Percentiles rank a stretch among this genome's conserved stretches.
These are phyloP conservation scores for Dothistroma septosporum DNA, from an alignment of 2,329 filamentous ascomycete species.

Conservation along the genomic window DNA sequence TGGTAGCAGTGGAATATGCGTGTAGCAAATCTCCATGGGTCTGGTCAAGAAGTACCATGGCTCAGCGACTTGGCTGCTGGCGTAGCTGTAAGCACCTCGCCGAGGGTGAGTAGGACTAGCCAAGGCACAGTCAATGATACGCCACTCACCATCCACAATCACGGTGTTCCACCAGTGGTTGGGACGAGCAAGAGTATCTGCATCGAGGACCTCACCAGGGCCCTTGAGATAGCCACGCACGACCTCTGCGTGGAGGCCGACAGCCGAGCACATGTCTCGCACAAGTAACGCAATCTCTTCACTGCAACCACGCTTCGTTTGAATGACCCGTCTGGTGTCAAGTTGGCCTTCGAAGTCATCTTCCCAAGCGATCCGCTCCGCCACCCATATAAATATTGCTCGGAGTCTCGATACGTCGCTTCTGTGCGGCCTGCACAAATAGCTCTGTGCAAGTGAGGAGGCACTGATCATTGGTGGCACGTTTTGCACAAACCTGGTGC, in stretches of 20 bases:
- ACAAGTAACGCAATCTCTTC: constrained; percentile 88
- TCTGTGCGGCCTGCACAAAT: constrained; percentile 88
- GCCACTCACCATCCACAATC: constrained; percentile 89
- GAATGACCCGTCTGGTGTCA: constrained; percentile 78
- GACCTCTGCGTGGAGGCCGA: constrained; percentile 82
- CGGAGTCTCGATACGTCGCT: constrained; percentile 89
- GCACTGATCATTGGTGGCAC: constrained; percentile 79
- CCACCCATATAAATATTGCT: constrained; percentile 95
- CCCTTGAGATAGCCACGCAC: constrained; percentile 86
- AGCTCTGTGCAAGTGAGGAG: constrained; percentile 77
- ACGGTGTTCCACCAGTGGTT: constrained; percentile 99
- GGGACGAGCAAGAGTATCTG: constrained; percentile 74
- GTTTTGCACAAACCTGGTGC: constrained; percentile 75
- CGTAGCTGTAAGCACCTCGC: constrained; percentile 70
- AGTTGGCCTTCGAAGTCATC: constrained; percentile 85
- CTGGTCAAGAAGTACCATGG: constrained; percentile 90
- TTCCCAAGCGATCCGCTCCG: constrained; percentile 94
- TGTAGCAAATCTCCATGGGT: constrained; percentile 89
- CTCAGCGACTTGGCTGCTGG: constrained; percentile 67
- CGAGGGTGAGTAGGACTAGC: constrained; percentile 87
- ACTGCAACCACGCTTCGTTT: constrained; percentile 76
- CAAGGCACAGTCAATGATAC: constrained; percentile 89
- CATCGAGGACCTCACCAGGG: constrained; percentile 77
- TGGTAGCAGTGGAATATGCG: constrained; percentile 83
- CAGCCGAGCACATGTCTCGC: constrained; percentile 86